Base-by-base conservation (phyloP, 164 flowering plant genomes). In the Stephania yunnanensis region DNA sequence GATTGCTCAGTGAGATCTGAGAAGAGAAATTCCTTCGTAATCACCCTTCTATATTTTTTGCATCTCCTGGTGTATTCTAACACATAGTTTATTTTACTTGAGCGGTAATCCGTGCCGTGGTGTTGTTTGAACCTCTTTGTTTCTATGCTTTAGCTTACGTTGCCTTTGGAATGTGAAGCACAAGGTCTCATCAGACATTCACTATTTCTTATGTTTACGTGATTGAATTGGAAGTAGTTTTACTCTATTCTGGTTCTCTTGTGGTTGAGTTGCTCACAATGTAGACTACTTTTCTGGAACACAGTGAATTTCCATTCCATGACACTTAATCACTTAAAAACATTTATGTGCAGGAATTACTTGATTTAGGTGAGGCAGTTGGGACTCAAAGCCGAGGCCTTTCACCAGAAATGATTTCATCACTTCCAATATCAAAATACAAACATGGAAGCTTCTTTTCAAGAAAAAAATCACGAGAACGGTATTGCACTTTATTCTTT, bases 341-440 rank as follows among this genome's bases (percentile, higher is more conserved):
- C 1, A 6, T 70, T 74, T 65, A 74, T 71, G 46, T 82, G 65
- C 87, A 95, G 97, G 99, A 95, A 79, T 83, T 95, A 73, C 89
- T 93, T 73, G 95, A 95, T 75, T 79, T 95, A 69, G 99, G 99
- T 31, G 99, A 95, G 84, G 82, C 91, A 50, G 97, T 95, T 74
- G 99, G 97, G 80, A 89, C 90, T 74, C 97, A 95, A 61, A 91
- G 86, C 79, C 87, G 95, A 73, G 99, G 99, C 66, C 94, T 95
- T 70, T 83, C 97, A 45, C 88, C 86, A 74, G 97, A 92, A 42
- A 85, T 71, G 31, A 93, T 95, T 65, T 78, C 91, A 36, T 74
- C 76, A 76, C 95, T 95, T 82, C 99, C 97, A 69, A 74, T 88
- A 61, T 87, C 94, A 9, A 95, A 89, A 78, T 91, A 84, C 86